A percentile compares a stretch with the other conserved stretches of the same genome.
Conservation (phyloP, 75 land plant genomes). For the Ceratopteris richardii region DNA sequence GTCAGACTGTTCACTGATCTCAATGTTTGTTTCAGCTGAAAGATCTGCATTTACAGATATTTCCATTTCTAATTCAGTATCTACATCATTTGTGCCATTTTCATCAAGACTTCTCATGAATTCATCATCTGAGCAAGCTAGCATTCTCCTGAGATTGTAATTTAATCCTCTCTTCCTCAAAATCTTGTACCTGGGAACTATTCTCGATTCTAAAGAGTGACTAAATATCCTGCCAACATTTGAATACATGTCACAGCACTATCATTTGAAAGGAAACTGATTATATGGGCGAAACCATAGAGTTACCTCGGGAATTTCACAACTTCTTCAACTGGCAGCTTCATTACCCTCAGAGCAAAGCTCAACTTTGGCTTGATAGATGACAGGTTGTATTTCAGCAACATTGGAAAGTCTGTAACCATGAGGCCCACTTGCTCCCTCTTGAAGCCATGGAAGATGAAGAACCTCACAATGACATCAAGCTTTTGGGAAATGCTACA, state of each 20-base stretch:
- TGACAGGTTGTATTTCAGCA: slow-evolving; percentile 65
- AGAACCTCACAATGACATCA: slow-evolving; percentile 58
- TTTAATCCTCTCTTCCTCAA: slow-evolving; percentile 53
- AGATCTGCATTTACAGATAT: not conserved
- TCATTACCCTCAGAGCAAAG: slow-evolving; percentile 69
- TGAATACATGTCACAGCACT: not conserved
- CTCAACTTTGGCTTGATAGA: slow-evolving; percentile 70
- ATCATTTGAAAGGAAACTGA: not conserved
- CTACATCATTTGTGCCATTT: not conserved
- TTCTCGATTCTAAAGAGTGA: slow-evolving; percentile 72
- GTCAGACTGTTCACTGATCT: too few species aligned
- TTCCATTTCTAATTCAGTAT: not conserved
- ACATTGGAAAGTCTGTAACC: slow-evolving; percentile 83
- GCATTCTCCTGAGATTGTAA: slow-evolving; percentile 61
- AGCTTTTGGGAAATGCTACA: slow-evolving; percentile 60
- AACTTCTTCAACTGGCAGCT: slow-evolving; percentile 67
- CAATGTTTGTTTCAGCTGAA: too few species aligned
- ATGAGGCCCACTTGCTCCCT: slow-evolving; percentile 50
- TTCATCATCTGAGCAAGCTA: slow-evolving; percentile 68
- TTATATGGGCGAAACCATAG: not conserved
- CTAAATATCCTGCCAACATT: slow-evolving; percentile 68
- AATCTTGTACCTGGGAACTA: slow-evolving; percentile 69
- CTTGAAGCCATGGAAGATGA: slow-evolving; percentile 53
- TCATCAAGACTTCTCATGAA: slow-evolving; percentile 42
- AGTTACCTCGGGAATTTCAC: slow-evolving; percentile 82